Percentiles rank a stretch among this genome's conserved stretches.
Evolutionary conservation across 305 asterid genomes (phyloP).

Genomic region (Fraxinus ornus): DNA sequence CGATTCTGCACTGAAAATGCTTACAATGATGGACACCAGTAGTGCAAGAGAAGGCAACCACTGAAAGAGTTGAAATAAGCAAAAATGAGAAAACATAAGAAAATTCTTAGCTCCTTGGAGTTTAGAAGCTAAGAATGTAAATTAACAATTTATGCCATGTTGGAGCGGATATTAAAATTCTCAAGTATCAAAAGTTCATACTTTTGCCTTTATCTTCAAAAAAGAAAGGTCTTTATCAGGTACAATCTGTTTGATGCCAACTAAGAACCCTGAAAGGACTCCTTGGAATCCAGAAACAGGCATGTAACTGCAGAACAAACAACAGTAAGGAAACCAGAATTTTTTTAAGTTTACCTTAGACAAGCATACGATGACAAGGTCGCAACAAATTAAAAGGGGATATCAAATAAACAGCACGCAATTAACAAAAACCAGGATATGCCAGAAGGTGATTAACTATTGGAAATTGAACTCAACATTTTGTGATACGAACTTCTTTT

Average conservation of each 20-base stretch:
- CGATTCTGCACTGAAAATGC: constrained; percentile 72
- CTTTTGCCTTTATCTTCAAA: constrained; percentile 74
- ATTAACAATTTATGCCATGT: not conserved
- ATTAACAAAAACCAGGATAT: not conserved
- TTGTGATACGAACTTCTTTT: constrained; percentile 7
- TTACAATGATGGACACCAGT: constrained; percentile 51
- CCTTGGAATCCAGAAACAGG: constrained; percentile 96
- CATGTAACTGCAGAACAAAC: constrained; percentile 53
- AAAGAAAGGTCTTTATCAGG: constrained; percentile 82
- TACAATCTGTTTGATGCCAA: constrained; percentile 82
- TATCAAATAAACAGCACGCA: not conserved
- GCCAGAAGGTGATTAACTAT: not conserved
- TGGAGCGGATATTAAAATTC: constrained; percentile 6
- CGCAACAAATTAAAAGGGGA: not conserved
- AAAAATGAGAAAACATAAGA: constrained; percentile 18
- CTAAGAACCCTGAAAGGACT: constrained; percentile 79
- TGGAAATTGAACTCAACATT: not conserved
- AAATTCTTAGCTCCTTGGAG: constrained; percentile 10
- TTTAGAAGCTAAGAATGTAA: constrained; percentile 1
- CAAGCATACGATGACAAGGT: constrained; percentile 9
- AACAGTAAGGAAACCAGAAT: constrained; percentile 19
- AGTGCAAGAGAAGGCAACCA: constrained; percentile 85
- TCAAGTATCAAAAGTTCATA: constrained; percentile 29
- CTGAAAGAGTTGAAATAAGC: constrained; percentile 47
- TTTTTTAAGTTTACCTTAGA: constrained; percentile 4